Evolutionary conservation across 2,329 filamentous ascomycete genomes (phyloP).

Genomic region (Grosmannia clavigera): DNA sequence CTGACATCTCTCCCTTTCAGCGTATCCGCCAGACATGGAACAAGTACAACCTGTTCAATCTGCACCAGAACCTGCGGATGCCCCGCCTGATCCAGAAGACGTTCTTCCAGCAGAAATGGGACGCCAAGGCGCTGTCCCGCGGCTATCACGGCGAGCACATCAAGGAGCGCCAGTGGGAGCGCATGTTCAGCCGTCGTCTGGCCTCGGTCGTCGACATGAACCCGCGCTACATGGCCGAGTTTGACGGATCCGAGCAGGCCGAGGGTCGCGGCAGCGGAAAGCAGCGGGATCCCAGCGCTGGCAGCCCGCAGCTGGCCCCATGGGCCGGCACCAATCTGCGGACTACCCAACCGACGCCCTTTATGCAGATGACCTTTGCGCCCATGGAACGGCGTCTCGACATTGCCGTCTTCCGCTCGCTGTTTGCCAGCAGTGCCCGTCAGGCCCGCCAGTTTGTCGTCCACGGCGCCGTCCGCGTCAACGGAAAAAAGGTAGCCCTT

Average conservation of each 20-base stretch:
- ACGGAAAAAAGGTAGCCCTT: conserved; percentile 70
- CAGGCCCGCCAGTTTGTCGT: conserved; percentile 92
- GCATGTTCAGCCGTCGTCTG: conserved; percentile 76
- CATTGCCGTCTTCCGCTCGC: conserved; percentile 81
- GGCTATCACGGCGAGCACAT: conserved; percentile 94
- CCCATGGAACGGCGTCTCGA: conserved; percentile 85
- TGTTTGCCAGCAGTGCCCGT: conserved; percentile 87
- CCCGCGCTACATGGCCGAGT: conserved; percentile 60
- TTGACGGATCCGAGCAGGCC: conserved; percentile 75
- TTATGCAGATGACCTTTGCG: conserved; percentile 92
- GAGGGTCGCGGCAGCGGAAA: conserved; percentile 71
- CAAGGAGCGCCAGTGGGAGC: conserved; percentile 83
- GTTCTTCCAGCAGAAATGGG: conserved; percentile 98
- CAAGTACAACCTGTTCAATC: conserved; percentile 92
- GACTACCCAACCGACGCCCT: conserved; percentile 51
- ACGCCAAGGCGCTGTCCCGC: conserved; percentile 69
- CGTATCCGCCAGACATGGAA: conserved; percentile 95
- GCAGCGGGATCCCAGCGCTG: conserved; percentile 18
- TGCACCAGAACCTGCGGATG: conserved; percentile 39
- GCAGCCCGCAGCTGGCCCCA: neutral
- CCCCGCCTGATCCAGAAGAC: conserved; percentile 40
- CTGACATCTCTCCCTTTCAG: conserved; percentile 30
- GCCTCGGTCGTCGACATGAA: conserved; percentile 79
- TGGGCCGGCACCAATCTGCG: conserved; percentile 15
- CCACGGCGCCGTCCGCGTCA: conserved; percentile 88